phyloP scores from a whole-genome alignment of 177 flowering plant genomes.

The Vitis hybrid region DNA sequence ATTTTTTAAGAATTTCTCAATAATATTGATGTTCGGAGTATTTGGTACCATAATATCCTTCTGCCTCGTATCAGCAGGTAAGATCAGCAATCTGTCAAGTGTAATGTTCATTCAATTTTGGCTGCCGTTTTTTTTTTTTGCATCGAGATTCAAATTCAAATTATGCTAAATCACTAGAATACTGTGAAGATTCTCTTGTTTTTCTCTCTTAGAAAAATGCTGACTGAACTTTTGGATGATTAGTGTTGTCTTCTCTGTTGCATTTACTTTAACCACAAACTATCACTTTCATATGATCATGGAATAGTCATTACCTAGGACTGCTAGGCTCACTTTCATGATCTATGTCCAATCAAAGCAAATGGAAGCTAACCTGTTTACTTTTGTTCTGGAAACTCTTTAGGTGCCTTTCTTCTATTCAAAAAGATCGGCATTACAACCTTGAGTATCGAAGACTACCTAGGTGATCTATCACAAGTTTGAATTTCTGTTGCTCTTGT shows the following conservation, averaged over 20 bases:
- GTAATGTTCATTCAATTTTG: too few species aligned
- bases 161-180: too few species aligned
- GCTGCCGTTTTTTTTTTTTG: too few species aligned
- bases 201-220: too few species aligned
- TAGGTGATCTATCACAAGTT: constrained; percentile 33
- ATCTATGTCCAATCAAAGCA: background rate
- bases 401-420: constrained; percentile 50
- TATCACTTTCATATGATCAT: too few species aligned
- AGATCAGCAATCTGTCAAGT: constrained; percentile 12
- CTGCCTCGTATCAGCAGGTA: constrained; percentile 61
- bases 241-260: too few species aligned
- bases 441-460: constrained; percentile 40
- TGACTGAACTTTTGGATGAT: too few species aligned
- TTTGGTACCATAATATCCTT: constrained; percentile 72
- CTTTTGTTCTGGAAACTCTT: constrained; percentile 6
- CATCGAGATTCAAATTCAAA: too few species aligned
- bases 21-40: constrained; percentile 61
- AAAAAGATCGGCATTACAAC: constrained; percentile 48
- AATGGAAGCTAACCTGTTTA: constrained; percentile 1
- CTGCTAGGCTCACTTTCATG: background rate
- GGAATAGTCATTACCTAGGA: too few species aligned
- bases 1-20: constrained; percentile 67
- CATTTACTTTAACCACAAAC: too few species aligned
- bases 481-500: background rate
- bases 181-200: too few species aligned